Percentiles rank a stretch among this genome's conserved stretches.
These are phyloP conservation scores for Protea cynaroides DNA, from an alignment of 164 flowering plant genomes.

Conservation along the genomic window DNA sequence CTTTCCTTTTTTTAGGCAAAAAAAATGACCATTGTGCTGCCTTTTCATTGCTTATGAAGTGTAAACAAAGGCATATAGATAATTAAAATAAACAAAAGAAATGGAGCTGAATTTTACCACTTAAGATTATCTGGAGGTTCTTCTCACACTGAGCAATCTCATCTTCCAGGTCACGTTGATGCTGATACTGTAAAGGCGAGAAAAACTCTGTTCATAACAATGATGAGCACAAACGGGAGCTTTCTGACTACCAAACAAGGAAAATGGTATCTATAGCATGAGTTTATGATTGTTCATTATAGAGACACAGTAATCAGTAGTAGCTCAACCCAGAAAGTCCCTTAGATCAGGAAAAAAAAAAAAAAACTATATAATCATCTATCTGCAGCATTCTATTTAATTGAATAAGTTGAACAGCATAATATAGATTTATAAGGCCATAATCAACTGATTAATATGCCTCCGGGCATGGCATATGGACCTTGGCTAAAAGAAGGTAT, in stretches of 20 bases:
- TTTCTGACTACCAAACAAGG: neutral
- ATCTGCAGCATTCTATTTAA: neutral
- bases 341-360: neutral
- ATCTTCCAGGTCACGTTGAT: constrained; percentile 48
- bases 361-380: neutral
- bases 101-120: constrained; percentile 23
- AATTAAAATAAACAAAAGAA: neutral
- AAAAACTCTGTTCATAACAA: neutral
- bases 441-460: neutral
- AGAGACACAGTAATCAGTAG: neutral
- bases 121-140: constrained; percentile 32
- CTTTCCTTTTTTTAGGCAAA: no score
- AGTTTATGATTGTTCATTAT: neutral
- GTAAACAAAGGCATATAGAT: neutral
- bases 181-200: constrained; percentile 38
- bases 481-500: neutral
- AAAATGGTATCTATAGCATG: neutral
- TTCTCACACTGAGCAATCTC: constrained; percentile 55
- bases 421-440: neutral
- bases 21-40: neutral
- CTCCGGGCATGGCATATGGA: no score
- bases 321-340: neutral
- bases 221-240: neutral
- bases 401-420: neutral
- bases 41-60: constrained; percentile 7